Evolutionary conservation across 2,329 filamentous ascomycete genomes (phyloP).

Genomic region (Fusarium tupiense): DNA sequence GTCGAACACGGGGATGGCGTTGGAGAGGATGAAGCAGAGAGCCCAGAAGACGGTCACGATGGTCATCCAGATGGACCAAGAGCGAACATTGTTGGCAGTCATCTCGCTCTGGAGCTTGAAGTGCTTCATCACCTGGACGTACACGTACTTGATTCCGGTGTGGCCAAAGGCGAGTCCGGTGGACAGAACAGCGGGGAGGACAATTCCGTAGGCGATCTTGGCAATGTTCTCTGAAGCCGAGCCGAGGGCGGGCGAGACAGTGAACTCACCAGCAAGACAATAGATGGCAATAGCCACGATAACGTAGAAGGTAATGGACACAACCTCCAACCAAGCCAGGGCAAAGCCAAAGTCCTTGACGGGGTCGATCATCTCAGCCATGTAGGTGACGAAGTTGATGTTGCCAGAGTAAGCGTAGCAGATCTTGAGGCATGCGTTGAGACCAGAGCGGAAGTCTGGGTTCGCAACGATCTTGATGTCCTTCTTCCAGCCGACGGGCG

Average conservation of each 20-base stretch:
- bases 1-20: slow-evolving; percentile 51
- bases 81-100: slow-evolving; percentile 46
- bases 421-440: slow-evolving; percentile 49
- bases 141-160: slow-evolving; percentile 49
- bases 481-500: slow-evolving; percentile 43
- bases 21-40: slow-evolving; percentile 49
- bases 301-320: slow-evolving; percentile 42
- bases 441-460: slow-evolving; percentile 46
- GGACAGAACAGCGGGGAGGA: slow-evolving; percentile 44
- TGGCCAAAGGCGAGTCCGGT: slow-evolving; percentile 48
- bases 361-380: slow-evolving; percentile 50
- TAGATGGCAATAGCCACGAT: slow-evolving; percentile 43
- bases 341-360: slow-evolving; percentile 46
- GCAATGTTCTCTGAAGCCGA: slow-evolving; percentile 37
- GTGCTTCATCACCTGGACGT: slow-evolving; percentile 47
- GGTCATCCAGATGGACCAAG: slow-evolving; percentile 50
- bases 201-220: slow-evolving; percentile 47
- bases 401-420: slow-evolving; percentile 52
- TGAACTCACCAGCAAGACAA: slow-evolving; percentile 43
- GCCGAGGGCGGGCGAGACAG: slow-evolving; percentile 42
- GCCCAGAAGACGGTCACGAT: slow-evolving; percentile 49
- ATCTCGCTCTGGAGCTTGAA: slow-evolving; percentile 47
- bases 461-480: slow-evolving; percentile 44
- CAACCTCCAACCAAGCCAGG: slow-evolving; percentile 36
- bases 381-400: slow-evolving; percentile 50